A percentile compares a stretch with the other conserved stretches of the same genome.
These are phyloP conservation scores for Sordariomycetes sp. DNA, from an alignment of 2,329 filamentous ascomycete species.

Conservation along the genomic window DNA sequence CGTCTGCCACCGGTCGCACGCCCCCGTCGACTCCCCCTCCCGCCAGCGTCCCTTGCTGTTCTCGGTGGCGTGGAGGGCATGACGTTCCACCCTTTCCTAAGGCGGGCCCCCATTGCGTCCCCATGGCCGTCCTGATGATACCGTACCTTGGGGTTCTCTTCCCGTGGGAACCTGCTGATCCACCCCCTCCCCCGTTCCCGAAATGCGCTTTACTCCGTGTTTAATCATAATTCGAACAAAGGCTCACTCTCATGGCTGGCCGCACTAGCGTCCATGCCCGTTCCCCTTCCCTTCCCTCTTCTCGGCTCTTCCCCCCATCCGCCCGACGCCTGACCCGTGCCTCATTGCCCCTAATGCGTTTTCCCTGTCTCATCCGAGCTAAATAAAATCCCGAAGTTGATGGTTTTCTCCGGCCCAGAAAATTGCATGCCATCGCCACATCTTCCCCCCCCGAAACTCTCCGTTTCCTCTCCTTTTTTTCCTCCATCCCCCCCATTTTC, in stretches of 20 bases:
- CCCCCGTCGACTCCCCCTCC: background rate
- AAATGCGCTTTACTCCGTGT: slow-evolving; percentile 3
- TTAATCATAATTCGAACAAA: slow-evolving; percentile 5
- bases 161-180: slow-evolving; percentile 4
- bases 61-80: background rate
- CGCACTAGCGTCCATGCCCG: background rate
- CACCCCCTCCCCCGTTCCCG: background rate
- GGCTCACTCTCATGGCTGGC: background rate
- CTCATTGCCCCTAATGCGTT: slow-evolving; percentile 1
- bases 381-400: slow-evolving; percentile 5
- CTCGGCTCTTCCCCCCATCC: background rate
- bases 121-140: slow-evolving; percentile 1
- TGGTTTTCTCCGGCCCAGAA: slow-evolving; percentile 1
- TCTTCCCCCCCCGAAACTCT: background rate
- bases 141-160: slow-evolving; percentile 1
- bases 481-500: slow-evolving; percentile 1
- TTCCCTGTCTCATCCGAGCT: slow-evolving; percentile 5
- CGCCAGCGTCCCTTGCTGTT: background rate
- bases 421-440: slow-evolving; percentile 3
- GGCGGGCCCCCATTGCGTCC: background rate
- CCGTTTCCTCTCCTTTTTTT: background rate
- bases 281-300: background rate
- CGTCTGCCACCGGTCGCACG: background rate
- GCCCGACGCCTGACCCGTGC: slow-evolving; percentile 3
- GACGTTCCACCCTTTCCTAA: background rate